phyloP scores from a whole-genome alignment of 2,329 filamentous ascomycete genomes.

The Penicillium vulpinum region DNA sequence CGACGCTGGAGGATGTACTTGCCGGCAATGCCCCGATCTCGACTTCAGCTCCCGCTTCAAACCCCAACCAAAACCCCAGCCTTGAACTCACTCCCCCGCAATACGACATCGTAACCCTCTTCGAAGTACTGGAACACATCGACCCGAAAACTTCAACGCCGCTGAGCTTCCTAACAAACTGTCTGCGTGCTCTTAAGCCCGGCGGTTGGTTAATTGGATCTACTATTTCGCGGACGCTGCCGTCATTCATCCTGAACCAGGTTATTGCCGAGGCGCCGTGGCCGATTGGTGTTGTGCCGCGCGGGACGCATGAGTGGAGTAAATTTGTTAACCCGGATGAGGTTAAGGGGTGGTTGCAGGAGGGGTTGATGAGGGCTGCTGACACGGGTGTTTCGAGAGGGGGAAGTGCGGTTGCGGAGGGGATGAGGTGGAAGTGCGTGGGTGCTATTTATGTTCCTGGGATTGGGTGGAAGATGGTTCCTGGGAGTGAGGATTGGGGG shows the following conservation, averaged over 20 bases:
- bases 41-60: slow-evolving; percentile 7
- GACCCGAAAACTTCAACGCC: slow-evolving; percentile 74
- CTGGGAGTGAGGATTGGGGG: slow-evolving; percentile 77
- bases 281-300: slow-evolving; percentile 73
- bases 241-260: slow-evolving; percentile 89
- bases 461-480: slow-evolving; percentile 81
- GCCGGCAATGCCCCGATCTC: slow-evolving; percentile 1
- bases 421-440: slow-evolving; percentile 64
- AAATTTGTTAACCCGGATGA: slow-evolving; percentile 93
- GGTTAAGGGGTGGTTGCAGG: slow-evolving; percentile 45
- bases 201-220: slow-evolving; percentile 92
- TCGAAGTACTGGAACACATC: slow-evolving; percentile 96
- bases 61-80: not conserved
- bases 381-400: slow-evolving; percentile 26
- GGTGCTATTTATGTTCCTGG: slow-evolving; percentile 91
- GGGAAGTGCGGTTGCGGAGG: slow-evolving; percentile 29
- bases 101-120: slow-evolving; percentile 82
- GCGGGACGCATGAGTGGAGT: slow-evolving; percentile 91
- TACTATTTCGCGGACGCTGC: slow-evolving; percentile 87
- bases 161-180: slow-evolving; percentile 60
- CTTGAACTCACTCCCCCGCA: slow-evolving; percentile 16
- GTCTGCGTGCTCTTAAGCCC: slow-evolving; percentile 68
- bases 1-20: slow-evolving; percentile 65
- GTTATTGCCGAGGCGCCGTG: slow-evolving; percentile 81
- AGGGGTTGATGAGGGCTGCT: slow-evolving; percentile 53